phyloP scores from a whole-genome alignment of 176 grass and related monocot species.

The Bolboschoenus planiculmis region DNA sequence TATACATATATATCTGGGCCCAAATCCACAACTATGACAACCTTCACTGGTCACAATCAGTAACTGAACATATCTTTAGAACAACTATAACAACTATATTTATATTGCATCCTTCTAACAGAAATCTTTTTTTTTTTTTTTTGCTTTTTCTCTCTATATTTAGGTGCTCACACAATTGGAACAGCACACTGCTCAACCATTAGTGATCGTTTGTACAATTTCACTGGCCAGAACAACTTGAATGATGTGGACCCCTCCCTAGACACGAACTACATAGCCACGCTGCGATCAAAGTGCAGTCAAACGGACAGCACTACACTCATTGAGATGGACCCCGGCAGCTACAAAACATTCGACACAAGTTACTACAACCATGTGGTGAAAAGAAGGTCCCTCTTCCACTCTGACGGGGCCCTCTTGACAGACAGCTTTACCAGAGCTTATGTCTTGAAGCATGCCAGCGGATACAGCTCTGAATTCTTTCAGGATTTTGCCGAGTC shows the following conservation, averaged over 20 bases:
- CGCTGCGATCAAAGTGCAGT: slow-evolving; percentile 38
- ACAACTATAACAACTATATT: no score
- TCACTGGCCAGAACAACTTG: slow-evolving; percentile 21
- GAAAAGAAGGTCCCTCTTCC: slow-evolving; percentile 41
- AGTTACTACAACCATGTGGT: slow-evolving; percentile 52
- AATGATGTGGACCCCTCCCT: slow-evolving; percentile 29
- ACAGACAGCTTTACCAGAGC: slow-evolving; percentile 31
- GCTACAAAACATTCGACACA: slow-evolving; percentile 62
- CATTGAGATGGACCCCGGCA: slow-evolving; percentile 67
- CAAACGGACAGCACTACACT: slow-evolving; percentile 22
- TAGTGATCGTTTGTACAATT: slow-evolving; percentile 45
- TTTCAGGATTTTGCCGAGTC: slow-evolving; percentile 49
- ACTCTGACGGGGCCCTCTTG: slow-evolving; percentile 52
- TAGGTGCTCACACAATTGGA: slow-evolving; percentile 50
- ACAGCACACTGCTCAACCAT: slow-evolving; percentile 37
- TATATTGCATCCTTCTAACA: not conserved
- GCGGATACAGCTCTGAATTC: slow-evolving; percentile 25
- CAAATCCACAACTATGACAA: no score
- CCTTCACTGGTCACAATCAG: no score
- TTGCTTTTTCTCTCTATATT: not conserved
- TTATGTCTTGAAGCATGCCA: slow-evolving; percentile 41
- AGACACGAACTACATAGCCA: slow-evolving; percentile 40
- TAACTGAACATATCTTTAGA: no score
- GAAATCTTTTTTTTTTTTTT: not conserved
- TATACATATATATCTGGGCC: no score